phyloP scores from a whole-genome alignment of 164 flowering plant genomes.

The Dillenia suffruticosa region DNA sequence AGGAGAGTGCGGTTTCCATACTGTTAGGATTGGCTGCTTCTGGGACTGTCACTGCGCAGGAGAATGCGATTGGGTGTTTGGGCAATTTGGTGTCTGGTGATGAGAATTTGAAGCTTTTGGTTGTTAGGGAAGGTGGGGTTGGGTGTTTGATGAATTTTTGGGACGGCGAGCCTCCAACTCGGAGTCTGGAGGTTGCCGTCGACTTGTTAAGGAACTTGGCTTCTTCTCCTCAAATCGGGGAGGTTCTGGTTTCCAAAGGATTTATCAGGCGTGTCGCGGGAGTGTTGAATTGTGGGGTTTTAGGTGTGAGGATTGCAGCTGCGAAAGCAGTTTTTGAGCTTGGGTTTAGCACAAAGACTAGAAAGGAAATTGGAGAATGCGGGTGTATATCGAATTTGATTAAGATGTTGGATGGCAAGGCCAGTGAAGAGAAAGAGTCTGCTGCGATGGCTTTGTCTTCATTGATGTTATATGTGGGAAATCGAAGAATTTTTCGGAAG shows the following conservation, averaged over 20 bases:
- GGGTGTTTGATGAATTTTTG: conserved; percentile 65
- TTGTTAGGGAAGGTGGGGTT: conserved; percentile 65
- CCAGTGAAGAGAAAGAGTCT: conserved; percentile 67
- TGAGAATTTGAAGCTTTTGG: conserved; percentile 49
- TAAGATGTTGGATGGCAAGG: conserved; percentile 76
- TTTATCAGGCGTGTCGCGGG: conserved; percentile 40
- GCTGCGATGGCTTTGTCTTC: conserved; percentile 60
- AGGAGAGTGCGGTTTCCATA: conserved; percentile 59
- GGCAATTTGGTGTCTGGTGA: conserved; percentile 51
- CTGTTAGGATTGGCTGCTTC: conserved; percentile 50
- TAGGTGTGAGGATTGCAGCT: conserved; percentile 56
- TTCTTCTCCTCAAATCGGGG: conserved; percentile 39
- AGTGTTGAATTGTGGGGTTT: conserved; percentile 44
- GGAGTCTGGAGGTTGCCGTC: conserved; percentile 54
- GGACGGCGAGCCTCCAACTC: conserved; percentile 44
- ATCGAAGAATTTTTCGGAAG: conserved; percentile 58
- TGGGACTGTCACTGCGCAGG: conserved; percentile 69
- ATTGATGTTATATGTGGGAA: conserved; percentile 42
- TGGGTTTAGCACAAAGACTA: conserved; percentile 39
- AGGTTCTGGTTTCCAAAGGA: conserved; percentile 50
- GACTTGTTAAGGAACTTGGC: conserved; percentile 49
- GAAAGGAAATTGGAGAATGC: conserved; percentile 69
- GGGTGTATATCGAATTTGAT: conserved; percentile 57
- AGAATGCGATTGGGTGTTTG: conserved; percentile 74
- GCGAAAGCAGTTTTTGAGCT: conserved; percentile 54